Evolutionary conservation across 306 rosid species (phyloP).

Genomic region (Potentilla sterilis): DNA sequence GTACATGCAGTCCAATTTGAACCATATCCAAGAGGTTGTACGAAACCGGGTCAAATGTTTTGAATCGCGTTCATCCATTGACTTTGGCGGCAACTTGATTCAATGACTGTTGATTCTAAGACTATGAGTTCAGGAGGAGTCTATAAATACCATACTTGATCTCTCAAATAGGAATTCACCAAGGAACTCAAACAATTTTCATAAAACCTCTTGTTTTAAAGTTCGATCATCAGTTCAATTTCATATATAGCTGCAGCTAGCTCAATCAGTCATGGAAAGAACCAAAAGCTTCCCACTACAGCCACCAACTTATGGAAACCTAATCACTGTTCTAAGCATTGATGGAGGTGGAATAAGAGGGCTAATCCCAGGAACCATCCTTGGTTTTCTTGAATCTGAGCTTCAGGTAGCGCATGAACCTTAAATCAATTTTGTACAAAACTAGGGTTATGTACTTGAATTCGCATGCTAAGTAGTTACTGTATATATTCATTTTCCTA

Average conservation of each 20-base stretch:
- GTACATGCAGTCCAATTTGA: constrained; percentile 5
- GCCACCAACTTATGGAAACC: constrained; percentile 54
- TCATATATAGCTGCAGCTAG: not conserved
- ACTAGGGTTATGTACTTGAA: not conserved
- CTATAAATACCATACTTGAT: constrained; percentile 15
- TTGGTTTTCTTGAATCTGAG: constrained; percentile 50
- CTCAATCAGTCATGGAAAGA: constrained; percentile 20
- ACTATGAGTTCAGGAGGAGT: not conserved
- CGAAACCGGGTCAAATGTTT: not conserved
- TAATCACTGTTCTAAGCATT: constrained; percentile 61
- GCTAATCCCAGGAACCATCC: constrained; percentile 54
- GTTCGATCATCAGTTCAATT: not conserved
- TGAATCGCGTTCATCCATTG: not conserved
- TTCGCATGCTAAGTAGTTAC: not conserved
- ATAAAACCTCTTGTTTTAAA: not conserved
- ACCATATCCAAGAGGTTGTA: not conserved
- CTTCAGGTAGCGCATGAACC: constrained; percentile 34
- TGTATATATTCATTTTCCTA: not conserved
- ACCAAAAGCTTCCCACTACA: constrained; percentile 22
- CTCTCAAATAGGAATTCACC: not conserved
- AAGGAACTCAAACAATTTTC: not conserved
- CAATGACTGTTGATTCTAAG: not conserved
- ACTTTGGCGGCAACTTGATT: not conserved
- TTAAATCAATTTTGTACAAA: not conserved
- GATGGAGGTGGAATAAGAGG: constrained; percentile 82